These are phyloP conservation scores for Euphrasia arctica DNA, from an alignment of 305 asterid genomes.

Conservation along the genomic window DNA sequence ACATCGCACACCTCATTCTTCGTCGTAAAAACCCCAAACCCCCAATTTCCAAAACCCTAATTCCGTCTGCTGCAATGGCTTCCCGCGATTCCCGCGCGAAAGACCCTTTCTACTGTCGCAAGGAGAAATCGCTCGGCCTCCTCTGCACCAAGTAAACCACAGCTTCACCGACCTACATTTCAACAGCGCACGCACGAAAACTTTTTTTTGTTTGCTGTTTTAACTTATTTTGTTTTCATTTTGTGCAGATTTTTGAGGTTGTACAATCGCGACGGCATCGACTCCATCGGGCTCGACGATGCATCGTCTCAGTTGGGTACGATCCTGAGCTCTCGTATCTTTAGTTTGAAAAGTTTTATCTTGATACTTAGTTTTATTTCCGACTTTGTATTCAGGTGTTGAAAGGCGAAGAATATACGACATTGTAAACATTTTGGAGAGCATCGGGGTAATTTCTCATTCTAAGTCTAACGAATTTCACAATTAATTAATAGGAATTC, in stretches of 20 bases:
- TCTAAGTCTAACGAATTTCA: constrained; percentile 3
- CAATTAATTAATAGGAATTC: constrained; percentile 4
- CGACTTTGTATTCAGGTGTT: constrained; percentile 40
- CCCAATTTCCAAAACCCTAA: constrained; percentile 24
- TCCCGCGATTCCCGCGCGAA: constrained; percentile 40
- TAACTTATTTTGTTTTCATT: not conserved
- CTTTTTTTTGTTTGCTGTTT: constrained; percentile 15
- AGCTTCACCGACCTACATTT: not conserved
- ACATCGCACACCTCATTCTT: not conserved
- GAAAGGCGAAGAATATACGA: constrained; percentile 69
- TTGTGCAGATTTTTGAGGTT: constrained; percentile 52
- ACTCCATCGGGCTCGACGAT: constrained; percentile 52
- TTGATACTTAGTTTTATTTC: not conserved
- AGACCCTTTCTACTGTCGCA: constrained; percentile 51
- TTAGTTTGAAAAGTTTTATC: not conserved
- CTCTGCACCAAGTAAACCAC: constrained; percentile 58
- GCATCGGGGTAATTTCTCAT: constrained; percentile 50
- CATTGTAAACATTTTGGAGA: constrained; percentile 62
- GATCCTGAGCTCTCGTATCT: constrained; percentile 2
- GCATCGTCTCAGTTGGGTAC: constrained; percentile 59
- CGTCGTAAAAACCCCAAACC: constrained; percentile 16
- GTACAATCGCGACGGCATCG: constrained; percentile 53
- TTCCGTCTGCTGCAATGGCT: constrained; percentile 33
- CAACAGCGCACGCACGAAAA: not conserved
- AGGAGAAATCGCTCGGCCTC: constrained; percentile 67